Evolutionary conservation across 768 basidiomycete species (phyloP), one percentile per base, ranked within the genome.

Genomic region (Rhodotorula toruloides): DNA sequence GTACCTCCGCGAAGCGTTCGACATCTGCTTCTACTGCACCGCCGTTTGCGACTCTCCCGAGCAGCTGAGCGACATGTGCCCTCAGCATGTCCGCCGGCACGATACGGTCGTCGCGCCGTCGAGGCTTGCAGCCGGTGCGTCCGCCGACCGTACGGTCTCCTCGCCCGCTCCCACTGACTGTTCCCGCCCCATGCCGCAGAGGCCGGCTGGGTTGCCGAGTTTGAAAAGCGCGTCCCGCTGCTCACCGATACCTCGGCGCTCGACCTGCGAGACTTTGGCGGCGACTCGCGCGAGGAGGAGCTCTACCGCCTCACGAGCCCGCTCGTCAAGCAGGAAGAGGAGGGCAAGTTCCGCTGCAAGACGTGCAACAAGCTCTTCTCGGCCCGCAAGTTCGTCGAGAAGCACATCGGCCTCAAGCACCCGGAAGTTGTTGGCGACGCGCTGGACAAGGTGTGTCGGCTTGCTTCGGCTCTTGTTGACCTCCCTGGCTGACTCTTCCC

Each of bases 1-100:
- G 57, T 98, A 96, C 80, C 81, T 99, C 76, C 90, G 96, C 73
- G 83, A 86, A 77, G 93, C 89, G 60, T 92, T 88, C 79, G 84
- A 91, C 83, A 86, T 90, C 76, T 96, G 96, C 84, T 99, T 94
- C 80, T 99, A 99, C 80, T 99, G 96, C 82, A 87, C 88, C 74
- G 86, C 90, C 76, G 84, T 90, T 73, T 88, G 87, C 77, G 88
- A 94, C 80, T 91, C 91, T 81, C 79, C 88, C 78, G 96, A 99
- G 80, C 91, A 96, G 81, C 83, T 99, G 74, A 87, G 91, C 78
- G 85, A 91, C 77, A 91, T 91, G 80, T 97, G 94, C 82, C 81
- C 96, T 74, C 86, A 86, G 80, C 96, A 99, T 80, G 82, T 88
- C 70, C 84, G 94, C 79, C n/a, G n/a, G n/a, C n/a, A n/a, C n/a